Base-by-base conservation (phyloP, 139 green algal species). In the Picochlorum sp. region DNA sequence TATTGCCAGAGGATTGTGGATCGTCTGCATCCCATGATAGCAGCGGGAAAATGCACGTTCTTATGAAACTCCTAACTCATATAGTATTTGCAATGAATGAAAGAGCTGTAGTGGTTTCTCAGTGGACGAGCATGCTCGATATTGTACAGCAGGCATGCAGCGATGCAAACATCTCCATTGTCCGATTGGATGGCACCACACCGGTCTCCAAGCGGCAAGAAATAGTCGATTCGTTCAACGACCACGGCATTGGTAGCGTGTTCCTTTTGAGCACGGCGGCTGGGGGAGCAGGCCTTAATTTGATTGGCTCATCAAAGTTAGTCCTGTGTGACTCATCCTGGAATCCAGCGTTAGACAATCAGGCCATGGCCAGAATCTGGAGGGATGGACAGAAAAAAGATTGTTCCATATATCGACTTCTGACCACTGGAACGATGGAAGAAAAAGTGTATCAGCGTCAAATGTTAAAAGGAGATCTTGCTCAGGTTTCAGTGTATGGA, bases 371-470 rank as follows among this genome's bases (percentile, higher is more conserved):
- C 23, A 72, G 45, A n/a, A 79, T 95, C 23, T 94, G 86, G 86
- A 74, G 88, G 0, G 88, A 94, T 63, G 89, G 89, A 11, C 89
- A 96, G 70, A 74, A 65, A 49, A 77, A 80, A 68, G 70, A 83
- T 9, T 92, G 86, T 68, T 67, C 63, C 30, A 77, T 95, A 28
- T 90, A 91, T 74, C 77, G 89, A 31, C 68, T 95, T 24, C 72
- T 96, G 1, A 83, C 77, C 4, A 87, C 85, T 8, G 77, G 86
- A 24, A 91, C 84, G 3, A 84, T 96, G 2, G 89, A 96, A 59
- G 89, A 95, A 63, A 92, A 91, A 71, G 78, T 95, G n/a, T 96
- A 87, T 62, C 86, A 95, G 75, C 72, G 88, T 4, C 89, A 95
- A 77, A 70, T 85, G 8, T 69, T 83, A 72, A 92, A 95, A 73